phyloP scores from a whole-genome alignment of 2,329 filamentous ascomycete species.

The Microcyclosporella mali region DNA sequence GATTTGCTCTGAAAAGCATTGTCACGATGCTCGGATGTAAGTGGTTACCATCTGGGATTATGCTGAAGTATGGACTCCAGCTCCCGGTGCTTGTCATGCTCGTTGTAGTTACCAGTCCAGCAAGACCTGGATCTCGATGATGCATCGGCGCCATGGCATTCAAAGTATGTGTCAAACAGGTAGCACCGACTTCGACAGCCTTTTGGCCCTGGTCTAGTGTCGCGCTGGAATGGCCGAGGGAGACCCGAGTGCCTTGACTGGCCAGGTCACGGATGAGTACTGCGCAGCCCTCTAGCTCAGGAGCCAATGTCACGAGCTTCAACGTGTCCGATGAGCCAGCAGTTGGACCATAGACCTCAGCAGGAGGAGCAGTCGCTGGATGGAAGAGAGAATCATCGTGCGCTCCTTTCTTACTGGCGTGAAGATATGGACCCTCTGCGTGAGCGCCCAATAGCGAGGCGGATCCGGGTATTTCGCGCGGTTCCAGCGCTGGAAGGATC shows the following conservation, averaged over 20 bases:
- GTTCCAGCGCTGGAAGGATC: constrained; percentile 45
- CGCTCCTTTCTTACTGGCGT: constrained; percentile 49
- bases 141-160: constrained; percentile 50
- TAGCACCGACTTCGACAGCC: constrained; percentile 46
- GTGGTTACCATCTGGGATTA: constrained; percentile 51
- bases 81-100: constrained; percentile 16
- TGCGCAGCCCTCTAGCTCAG: constrained; percentile 42
- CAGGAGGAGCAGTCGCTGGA: constrained; percentile 30
- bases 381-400: constrained; percentile 45
- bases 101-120: constrained; percentile 36
- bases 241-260: constrained; percentile 39
- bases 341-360: constrained; percentile 41
- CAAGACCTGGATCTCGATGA: constrained; percentile 47
- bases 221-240: constrained; percentile 48
- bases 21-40: constrained; percentile 46
- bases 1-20: constrained; percentile 44
- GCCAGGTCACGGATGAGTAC: constrained; percentile 40
- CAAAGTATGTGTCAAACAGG: constrained; percentile 48
- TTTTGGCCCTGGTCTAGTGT: constrained; percentile 41
- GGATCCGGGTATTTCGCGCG: constrained; percentile 36
- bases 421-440: constrained; percentile 51
- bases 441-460: constrained; percentile 53
- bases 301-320: constrained; percentile 49
- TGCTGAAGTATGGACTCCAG: constrained; percentile 43
- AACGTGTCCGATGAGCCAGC: constrained; percentile 35